Evolutionary conservation across 768 basidiomycete species (phyloP).

Genomic region (Phlebiopsis gigantea): DNA sequence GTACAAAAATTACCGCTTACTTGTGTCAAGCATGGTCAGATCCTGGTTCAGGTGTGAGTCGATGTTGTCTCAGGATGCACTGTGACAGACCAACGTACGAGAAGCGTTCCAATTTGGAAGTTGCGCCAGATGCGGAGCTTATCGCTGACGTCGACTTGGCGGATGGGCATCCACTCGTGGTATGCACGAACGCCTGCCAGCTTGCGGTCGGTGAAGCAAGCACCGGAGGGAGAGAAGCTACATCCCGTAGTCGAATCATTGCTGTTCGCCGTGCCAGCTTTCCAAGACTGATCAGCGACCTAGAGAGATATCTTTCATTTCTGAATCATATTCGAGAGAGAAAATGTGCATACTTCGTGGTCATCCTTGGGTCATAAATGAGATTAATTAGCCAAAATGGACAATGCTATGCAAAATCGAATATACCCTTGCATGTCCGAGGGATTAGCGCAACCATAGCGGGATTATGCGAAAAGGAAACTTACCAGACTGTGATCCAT

Average conservation of each 20-base stretch:
- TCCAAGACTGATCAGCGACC: constrained; percentile 53
- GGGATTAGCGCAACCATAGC: neutral
- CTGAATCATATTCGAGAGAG: constrained; percentile 7
- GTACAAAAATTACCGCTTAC: constrained; percentile 24
- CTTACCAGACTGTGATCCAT: constrained; percentile 54
- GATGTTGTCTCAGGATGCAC: neutral
- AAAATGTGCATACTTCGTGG: constrained; percentile 29
- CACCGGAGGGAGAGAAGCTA: constrained; percentile 45
- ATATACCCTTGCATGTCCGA: constrained; percentile 12
- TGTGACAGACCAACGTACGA: constrained; percentile 21
- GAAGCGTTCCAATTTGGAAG: constrained; percentile 58
- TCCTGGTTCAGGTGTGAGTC: constrained; percentile 27
- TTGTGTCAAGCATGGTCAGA: constrained; percentile 58
- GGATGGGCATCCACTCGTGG: constrained; percentile 60
- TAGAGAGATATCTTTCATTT: too few relatives aligned
- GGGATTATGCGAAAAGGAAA: neutral
- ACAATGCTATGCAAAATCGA: neutral
- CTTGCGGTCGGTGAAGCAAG: constrained; percentile 56
- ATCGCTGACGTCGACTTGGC: constrained; percentile 50
- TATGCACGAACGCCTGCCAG: constrained; percentile 53
- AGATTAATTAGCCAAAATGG: neutral
- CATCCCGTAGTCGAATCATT: constrained; percentile 50
- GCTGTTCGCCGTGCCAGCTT: constrained; percentile 48
- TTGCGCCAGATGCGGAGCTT: constrained; percentile 58
- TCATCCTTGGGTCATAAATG: constrained; percentile 34